Base-by-base conservation (phyloP, 768 basidiomycete species). In the Boletus sp. region DNA sequence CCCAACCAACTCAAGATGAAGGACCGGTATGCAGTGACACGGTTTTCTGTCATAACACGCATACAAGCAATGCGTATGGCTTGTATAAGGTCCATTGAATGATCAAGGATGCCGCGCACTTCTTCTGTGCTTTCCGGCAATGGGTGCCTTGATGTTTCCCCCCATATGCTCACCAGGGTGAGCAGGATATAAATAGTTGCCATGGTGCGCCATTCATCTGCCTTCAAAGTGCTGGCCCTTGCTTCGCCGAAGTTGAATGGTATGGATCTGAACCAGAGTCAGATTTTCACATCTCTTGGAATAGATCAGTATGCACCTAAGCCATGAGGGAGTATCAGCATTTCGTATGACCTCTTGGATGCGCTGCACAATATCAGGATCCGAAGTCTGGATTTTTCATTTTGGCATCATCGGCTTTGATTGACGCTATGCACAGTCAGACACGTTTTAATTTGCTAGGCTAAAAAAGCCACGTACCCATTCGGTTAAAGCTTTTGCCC, bases 71-170 rank as follows among this genome's bases (percentile, higher is more conserved):
- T 4, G 3, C 46, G 42, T 1, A 68, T 57, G 0, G 69, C 70
- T 11, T 52, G 52, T 9, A 75, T 65, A 2, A 74, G 48, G 11
- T 68, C 57, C 67, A 75, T 73, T 3, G 61, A 67, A 35, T 75
- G 64, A 30, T 71, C 59, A 0, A 75, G 61, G 36, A 64, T 33
- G 4, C 4, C 4, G 3, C 4, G 18, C 10, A 54, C 18, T 4
- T 49, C 5, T 4, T 14, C 24, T 5, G 40, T 40, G 3, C 28
- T 10, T 15, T 55, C 47, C 24, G 33, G 7, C 1, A 48, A 57
- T 11, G 40, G 12, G 32, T 51, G 44, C 1, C 17, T 6, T 0
- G 29, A 49, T 7, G 52, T 30, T 18, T 48, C 48, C 2, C 57
- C 59, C 69, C 64, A 70, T 1, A 63, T n/a, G 40, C 58, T 60